Evolutionary conservation across 805 yeast genomes (phyloP).

Genomic region (Saccharomycopsis schoenii): DNA sequence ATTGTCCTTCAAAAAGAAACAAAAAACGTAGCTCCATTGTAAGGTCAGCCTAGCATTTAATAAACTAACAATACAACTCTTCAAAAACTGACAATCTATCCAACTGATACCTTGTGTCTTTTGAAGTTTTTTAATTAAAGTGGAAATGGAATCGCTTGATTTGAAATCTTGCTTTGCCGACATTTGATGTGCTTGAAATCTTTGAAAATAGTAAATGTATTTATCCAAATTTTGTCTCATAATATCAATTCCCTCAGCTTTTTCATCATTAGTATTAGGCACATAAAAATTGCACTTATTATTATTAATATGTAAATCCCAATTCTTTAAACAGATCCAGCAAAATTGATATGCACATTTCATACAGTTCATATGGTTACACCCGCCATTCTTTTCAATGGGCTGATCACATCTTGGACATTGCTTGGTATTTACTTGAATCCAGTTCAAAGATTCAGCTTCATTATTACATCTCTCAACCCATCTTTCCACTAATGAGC

Average conservation of each 20-base stretch:
- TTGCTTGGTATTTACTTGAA: conserved; percentile 68
- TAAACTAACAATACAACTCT: conserved; percentile 58
- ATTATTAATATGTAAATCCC: conserved; percentile 59
- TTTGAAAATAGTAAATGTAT: conserved; percentile 65
- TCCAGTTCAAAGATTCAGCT: conserved; percentile 83
- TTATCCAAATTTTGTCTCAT: conserved; percentile 36
- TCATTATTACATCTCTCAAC: conserved; percentile 72
- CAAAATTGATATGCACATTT: conserved; percentile 77
- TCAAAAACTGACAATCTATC: conserved; percentile 80
- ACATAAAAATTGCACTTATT: conserved; percentile 53
- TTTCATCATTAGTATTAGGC: conserved; percentile 30
- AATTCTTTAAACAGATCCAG: conserved; percentile 79
- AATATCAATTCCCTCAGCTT: conserved; percentile 22
- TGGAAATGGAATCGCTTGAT: conserved; percentile 53
- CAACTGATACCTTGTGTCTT: conserved; percentile 58
- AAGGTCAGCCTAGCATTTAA: conserved; percentile 63
- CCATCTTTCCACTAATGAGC: conserved; percentile 64
- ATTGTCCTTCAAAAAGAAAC: conserved; percentile 44
- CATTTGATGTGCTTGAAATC: conserved; percentile 65
- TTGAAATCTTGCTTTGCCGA: conserved; percentile 65
- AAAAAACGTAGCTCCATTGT: conserved; percentile 86
- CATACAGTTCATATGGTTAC: conserved; percentile 90
- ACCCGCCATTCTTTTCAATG: conserved; percentile 93
- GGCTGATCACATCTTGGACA: conserved; percentile 76
- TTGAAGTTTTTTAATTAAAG: conserved; percentile 55